Evolutionary conservation across 345 rosid species (phyloP).

Genomic region (Garcia nutans): DNA sequence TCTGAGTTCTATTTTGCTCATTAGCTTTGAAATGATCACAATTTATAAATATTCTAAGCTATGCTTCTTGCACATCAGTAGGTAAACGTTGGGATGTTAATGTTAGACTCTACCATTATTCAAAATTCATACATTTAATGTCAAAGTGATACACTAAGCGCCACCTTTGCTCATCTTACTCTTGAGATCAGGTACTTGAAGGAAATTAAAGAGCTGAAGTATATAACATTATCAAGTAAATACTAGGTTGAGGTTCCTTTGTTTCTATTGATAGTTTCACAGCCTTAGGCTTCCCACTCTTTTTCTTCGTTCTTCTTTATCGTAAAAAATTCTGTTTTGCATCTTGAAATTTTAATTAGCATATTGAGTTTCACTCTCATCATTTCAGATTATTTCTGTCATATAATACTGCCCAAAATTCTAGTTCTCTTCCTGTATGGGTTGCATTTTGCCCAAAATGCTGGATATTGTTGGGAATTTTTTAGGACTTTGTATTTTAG

Average conservation of each 20-base stretch:
- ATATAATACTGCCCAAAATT: neutral
- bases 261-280: neutral
- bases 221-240: neutral
- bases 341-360: neutral
- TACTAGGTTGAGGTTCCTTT: neutral
- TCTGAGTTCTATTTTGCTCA: neutral
- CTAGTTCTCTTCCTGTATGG: constrained; percentile 2
- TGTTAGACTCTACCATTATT: neutral
- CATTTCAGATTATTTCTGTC: neutral
- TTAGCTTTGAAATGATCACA: neutral
- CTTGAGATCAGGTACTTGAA: neutral
- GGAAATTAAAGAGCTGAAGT: neutral
- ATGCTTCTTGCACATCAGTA: neutral
- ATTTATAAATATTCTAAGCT: neutral
- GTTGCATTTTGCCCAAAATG: neutral
- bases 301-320: neutral
- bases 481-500: neutral
- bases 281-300: too few species aligned
- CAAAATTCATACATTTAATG: neutral
- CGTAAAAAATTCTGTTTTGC: neutral
- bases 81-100: neutral
- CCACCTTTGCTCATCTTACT: neutral
- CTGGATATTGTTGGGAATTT: neutral
- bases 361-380: neutral
- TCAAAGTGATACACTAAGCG: too few species aligned